Conservation (phyloP, 805 yeast genomes). For the Kluyveromyces aestuarii region DNA sequence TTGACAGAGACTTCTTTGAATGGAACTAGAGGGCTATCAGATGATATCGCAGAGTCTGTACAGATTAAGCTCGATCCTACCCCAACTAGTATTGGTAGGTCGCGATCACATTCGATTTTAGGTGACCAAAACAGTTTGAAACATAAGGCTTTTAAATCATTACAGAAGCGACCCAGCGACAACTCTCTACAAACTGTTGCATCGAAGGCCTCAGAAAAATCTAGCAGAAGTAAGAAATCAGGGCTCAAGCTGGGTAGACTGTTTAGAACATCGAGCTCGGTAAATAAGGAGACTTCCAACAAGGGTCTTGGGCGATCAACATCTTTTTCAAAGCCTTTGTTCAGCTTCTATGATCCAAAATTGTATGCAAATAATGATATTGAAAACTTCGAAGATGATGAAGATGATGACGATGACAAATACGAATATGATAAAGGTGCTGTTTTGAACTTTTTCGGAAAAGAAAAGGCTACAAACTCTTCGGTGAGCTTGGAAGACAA, state of each 20-base stretch:
- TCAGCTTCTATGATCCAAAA: constrained; percentile 6
- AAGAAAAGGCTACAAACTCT: neutral
- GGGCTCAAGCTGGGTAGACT: neutral
- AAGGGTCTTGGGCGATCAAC: neutral
- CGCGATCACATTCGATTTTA: neutral
- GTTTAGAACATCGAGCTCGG: neutral
- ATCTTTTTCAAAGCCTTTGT: neutral
- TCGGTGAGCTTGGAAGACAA: neutral
- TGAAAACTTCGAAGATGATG: constrained; percentile 26
- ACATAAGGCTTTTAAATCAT: neutral
- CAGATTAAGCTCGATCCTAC: neutral
- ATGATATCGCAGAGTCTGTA: neutral
- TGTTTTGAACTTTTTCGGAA: constrained; percentile 2
- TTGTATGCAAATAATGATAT: constrained; percentile 21
- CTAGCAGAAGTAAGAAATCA: neutral
- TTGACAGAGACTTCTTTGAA: neutral
- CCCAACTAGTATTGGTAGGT: neutral
- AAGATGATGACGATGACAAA: constrained; percentile 26
- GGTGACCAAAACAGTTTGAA: neutral
- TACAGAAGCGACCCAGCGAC: neutral
- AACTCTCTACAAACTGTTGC: neutral
- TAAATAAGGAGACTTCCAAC: neutral
- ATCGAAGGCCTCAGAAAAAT: neutral
- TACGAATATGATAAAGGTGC: constrained; percentile 5
- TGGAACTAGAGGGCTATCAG: neutral